A percentile compares a stretch with the other conserved stretches of the same genome.
Conservation (phyloP, 1,139 yeast genomes). For the Pichia sp. region DNA sequence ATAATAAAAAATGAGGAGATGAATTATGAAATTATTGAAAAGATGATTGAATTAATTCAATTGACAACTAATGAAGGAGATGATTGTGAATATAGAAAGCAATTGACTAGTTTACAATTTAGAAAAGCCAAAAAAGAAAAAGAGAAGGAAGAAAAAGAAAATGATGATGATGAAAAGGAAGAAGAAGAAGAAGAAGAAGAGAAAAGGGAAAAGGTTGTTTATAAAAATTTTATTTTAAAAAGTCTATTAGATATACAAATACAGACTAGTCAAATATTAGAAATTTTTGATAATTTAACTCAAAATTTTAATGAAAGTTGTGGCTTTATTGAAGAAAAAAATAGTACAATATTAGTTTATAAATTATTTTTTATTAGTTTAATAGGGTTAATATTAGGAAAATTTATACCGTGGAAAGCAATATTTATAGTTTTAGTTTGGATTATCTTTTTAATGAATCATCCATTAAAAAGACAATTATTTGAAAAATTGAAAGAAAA, state of each 20-base stretch:
- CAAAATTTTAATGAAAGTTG: conserved; percentile 56
- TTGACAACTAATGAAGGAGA: not conserved
- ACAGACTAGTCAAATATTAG: conserved; percentile 50
- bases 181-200: conserved; percentile 4
- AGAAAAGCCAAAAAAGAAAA: too few relatives aligned
- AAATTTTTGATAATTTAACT: conserved; percentile 48
- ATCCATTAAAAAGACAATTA: conserved; percentile 35
- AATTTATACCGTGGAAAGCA: conserved; percentile 61
- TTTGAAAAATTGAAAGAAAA: conserved; percentile 25
- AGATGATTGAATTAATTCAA: not conserved
- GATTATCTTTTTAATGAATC: conserved; percentile 44
- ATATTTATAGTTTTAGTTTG: conserved; percentile 54
- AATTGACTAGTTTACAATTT: too few relatives aligned
- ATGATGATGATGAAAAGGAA: conserved; percentile 14
- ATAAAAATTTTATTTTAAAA: conserved; percentile 40
- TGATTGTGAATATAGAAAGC: not conserved
- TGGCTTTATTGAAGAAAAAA: conserved; percentile 65
- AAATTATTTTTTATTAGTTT: conserved; percentile 30
- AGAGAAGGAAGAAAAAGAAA: conserved; percentile 6
- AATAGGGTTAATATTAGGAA: conserved; percentile 47
- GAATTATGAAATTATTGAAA: not conserved
- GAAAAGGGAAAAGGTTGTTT: conserved; percentile 1
- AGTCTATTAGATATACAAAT: conserved; percentile 61
- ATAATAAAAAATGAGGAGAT: not conserved
- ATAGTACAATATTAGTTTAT: conserved; percentile 50